Evolutionary conservation across 192 early-diverging fungal species (phyloP), one percentile per base, ranked within the genome.

Genomic region (Hyaloraphidium curvatum): DNA sequence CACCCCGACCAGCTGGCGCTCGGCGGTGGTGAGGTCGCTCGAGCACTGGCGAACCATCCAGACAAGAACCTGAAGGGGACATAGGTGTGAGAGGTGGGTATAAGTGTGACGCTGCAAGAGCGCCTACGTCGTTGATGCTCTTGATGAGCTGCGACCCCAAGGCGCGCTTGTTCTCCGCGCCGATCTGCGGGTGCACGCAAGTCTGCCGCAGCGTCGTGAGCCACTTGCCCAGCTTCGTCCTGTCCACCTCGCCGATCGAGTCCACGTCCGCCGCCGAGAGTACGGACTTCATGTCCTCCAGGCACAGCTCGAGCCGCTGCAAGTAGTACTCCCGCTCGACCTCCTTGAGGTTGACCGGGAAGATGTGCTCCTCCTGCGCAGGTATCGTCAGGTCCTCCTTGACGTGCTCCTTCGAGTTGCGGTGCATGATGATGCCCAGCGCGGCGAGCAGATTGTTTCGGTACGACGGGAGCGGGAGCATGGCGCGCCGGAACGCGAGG

Each of bases 281-380:
- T 27, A 67, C 31, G 25, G n/a, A n/a, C n/a, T n/a, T n/a, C 17
- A 69, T 56, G 1, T 75, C 72, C 13, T 55, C 40, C 50, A 69
- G 48, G 48, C 72, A 73, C 23, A 61, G 53, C 21, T 67, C 66
- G 55, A 59, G 62, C 21, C 75, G 55, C 25, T 80, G 70, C 13
- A 66, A 61, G 50, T 83, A 83, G 51, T 77, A 81, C 27, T 62
- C 55, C 37, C 66, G 59, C 53, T 83, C 79, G 40, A 83, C 64
- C 0, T 61, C 54, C 7, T 69, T 62, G 52, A 80, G 76, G 3
- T 59, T 54, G 3, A 83, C 59, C 1, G 65, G 57, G 22, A 78
- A 59, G 11, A 66, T 51, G 7, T 59, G 27, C 26, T 78, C 54
- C 19, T 35, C 22, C 59, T 83, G 81, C 2, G 53, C 53, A 0